Percentiles rank a stretch among this genome's conserved stretches.
These are phyloP conservation scores for Ogataea thermomethanolica DNA, from an alignment of 805 yeast genomes.

Conservation along the genomic window DNA sequence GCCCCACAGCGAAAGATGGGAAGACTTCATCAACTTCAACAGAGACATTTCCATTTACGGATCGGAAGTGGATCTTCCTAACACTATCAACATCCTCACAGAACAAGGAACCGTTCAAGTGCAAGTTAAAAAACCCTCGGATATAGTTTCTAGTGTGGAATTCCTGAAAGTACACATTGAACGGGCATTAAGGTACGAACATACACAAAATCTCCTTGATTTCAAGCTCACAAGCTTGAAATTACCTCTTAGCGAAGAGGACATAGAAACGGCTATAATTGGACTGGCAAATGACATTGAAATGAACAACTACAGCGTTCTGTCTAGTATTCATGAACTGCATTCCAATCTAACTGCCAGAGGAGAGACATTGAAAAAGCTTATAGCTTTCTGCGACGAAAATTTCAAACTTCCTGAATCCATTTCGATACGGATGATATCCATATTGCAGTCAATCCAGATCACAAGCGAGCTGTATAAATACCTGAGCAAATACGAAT, in stretches of 20 bases:
- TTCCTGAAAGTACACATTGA: slow-evolving; percentile 71
- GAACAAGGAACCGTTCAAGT: slow-evolving; percentile 61
- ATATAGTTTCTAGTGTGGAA: slow-evolving; percentile 11
- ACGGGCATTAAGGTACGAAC: slow-evolving; percentile 72
- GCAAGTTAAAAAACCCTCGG: slow-evolving; percentile 40
- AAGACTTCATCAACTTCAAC: slow-evolving; percentile 66
- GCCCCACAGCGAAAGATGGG: slow-evolving; percentile 58
- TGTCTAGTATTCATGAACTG: slow-evolving; percentile 49
- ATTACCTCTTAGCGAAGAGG: slow-evolving; percentile 36
- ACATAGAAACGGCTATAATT: slow-evolving; percentile 49
- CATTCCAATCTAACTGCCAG: slow-evolving; percentile 52
- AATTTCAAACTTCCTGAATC: slow-evolving; percentile 19
- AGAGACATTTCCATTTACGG: slow-evolving; percentile 54
- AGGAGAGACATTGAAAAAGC: slow-evolving; percentile 24
- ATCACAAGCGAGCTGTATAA: slow-evolving; percentile 17
- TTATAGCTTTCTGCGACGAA: slow-evolving; percentile 20
- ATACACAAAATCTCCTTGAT: slow-evolving; percentile 14
- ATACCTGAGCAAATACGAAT: slow-evolving; percentile 1
- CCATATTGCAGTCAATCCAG: slow-evolving; percentile 18
- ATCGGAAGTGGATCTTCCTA: slow-evolving; percentile 36
- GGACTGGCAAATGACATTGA: slow-evolving; percentile 55
- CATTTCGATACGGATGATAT: slow-evolving; percentile 14
- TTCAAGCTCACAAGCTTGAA: slow-evolving; percentile 36
- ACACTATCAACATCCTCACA: slow-evolving; percentile 37
- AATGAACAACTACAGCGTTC: slow-evolving; percentile 50